phyloP scores from a whole-genome alignment of 352 stramenopile genomes.

The Phytopythium mirpurense region DNA sequence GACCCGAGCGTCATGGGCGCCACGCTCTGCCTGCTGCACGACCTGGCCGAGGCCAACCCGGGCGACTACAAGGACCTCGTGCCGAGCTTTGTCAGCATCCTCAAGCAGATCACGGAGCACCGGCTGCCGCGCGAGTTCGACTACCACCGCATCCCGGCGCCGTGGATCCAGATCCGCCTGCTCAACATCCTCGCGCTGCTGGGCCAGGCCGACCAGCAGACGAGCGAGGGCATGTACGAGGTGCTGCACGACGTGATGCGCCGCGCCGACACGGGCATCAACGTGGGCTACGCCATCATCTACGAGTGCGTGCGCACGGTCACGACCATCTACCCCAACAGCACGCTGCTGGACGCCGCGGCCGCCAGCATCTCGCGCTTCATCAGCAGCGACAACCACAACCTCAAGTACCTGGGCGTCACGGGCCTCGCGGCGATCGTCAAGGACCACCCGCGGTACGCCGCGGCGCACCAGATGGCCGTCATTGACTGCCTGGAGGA shows the following conservation, averaged over 20 bases:
- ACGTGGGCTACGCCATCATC: slow-evolving; percentile 99
- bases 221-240: slow-evolving; percentile 99
- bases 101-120: slow-evolving; percentile 99
- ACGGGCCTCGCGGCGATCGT: slow-evolving; percentile 99
- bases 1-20: slow-evolving; percentile 99
- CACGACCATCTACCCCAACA: slow-evolving; percentile 99
- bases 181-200: slow-evolving; percentile 96
- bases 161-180: slow-evolving; percentile 99
- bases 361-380: slow-evolving; percentile 92
- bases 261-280: slow-evolving; percentile 98
- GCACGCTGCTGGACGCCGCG: slow-evolving; percentile 93
- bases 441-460: slow-evolving; percentile 94
- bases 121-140: slow-evolving; percentile 98
- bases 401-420: slow-evolving; percentile 99
- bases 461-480: slow-evolving; percentile 98
- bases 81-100: slow-evolving; percentile 97
- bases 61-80: slow-evolving; percentile 98
- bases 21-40: slow-evolving; percentile 91
- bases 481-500: slow-evolving; percentile 99
- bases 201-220: slow-evolving; percentile 91
- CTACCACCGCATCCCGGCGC: slow-evolving; percentile 99
- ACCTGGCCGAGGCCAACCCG: slow-evolving; percentile 88
- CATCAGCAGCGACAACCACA: slow-evolving; percentile 95
- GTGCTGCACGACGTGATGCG: slow-evolving; percentile 98
- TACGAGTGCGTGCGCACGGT: slow-evolving; percentile 99